Evolutionary conservation across 768 basidiomycete genomes (phyloP).

Genomic region (Suillus weaverae): DNA sequence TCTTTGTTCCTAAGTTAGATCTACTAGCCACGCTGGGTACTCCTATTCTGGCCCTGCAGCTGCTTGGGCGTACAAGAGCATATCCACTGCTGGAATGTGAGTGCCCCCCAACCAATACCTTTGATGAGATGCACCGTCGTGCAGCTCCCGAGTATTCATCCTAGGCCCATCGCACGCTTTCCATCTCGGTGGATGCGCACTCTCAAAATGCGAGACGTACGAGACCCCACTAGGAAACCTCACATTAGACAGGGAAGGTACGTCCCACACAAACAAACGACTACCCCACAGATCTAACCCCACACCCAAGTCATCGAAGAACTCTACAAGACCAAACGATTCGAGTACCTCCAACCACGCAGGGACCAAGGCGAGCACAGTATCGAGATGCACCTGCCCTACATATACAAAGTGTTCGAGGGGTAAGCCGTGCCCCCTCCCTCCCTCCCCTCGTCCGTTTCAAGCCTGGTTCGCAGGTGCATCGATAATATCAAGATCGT

Average conservation of each 20-base stretch:
- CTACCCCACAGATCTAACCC: neutral
- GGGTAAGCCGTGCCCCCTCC: constrained; percentile 46
- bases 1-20: constrained; percentile 1
- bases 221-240: constrained; percentile 85
- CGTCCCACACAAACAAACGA: constrained; percentile 26
- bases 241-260: constrained; percentile 77
- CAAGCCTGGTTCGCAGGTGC: constrained; percentile 2
- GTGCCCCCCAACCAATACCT: constrained; percentile 25
- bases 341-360: constrained; percentile 59
- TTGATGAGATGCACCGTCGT: constrained; percentile 12
- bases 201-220: constrained; percentile 77
- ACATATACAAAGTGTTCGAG: constrained; percentile 81
- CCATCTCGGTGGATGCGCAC: constrained; percentile 83
- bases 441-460: neutral
- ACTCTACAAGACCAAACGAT: constrained; percentile 64
- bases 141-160: constrained; percentile 88
- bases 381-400: constrained; percentile 97
- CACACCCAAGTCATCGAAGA: constrained; percentile 58
- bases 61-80: constrained; percentile 93
- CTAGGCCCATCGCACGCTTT: constrained; percentile 95
- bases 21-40: constrained; percentile 88
- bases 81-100: constrained; percentile 81
- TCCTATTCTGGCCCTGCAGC: constrained; percentile 91
- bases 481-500: constrained; percentile 81
- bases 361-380: constrained; percentile 96